Percentiles rank a stretch among this genome's conserved stretches.
Conservation (phyloP, 202 grass and related monocot genomes). For the Musa balbisiana region DNA sequence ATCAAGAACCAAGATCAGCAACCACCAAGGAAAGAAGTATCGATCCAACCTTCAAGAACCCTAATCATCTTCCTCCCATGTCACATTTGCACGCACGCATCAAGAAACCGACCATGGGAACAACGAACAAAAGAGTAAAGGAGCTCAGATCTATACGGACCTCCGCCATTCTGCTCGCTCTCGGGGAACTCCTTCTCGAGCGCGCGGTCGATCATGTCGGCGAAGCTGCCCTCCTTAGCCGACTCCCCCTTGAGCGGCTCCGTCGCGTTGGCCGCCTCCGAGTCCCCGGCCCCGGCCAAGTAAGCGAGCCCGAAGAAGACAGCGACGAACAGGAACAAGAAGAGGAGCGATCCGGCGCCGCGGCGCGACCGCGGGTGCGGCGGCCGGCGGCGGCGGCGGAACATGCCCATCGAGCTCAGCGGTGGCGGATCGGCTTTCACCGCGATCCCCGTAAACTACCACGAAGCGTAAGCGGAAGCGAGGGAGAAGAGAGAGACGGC, state of each 20-base stretch:
- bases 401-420: neutral
- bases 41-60: neutral
- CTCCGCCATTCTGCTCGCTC: constrained; percentile 73
- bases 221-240: constrained; percentile 60
- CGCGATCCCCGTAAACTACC: neutral
- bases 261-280: constrained; percentile 35
- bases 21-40: neutral
- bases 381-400: neutral
- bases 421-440: neutral
- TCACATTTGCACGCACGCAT: neutral
- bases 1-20: neutral
- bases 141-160: constrained; percentile 51
- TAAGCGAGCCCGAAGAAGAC: constrained; percentile 7
- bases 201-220: constrained; percentile 97
- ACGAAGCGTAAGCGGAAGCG: neutral
- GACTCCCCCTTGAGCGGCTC: constrained; percentile 13
- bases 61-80: neutral
- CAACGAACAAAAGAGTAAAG: neutral
- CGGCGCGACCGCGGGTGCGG: neutral
- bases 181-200: constrained; percentile 99
- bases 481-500: neutral
- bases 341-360: neutral
- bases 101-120: neutral
- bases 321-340: neutral
- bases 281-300: constrained; percentile 21